These are phyloP conservation scores for Pleurotus ostreatus DNA, from an alignment of 768 basidiomycete genomes.

Conservation along the genomic window DNA sequence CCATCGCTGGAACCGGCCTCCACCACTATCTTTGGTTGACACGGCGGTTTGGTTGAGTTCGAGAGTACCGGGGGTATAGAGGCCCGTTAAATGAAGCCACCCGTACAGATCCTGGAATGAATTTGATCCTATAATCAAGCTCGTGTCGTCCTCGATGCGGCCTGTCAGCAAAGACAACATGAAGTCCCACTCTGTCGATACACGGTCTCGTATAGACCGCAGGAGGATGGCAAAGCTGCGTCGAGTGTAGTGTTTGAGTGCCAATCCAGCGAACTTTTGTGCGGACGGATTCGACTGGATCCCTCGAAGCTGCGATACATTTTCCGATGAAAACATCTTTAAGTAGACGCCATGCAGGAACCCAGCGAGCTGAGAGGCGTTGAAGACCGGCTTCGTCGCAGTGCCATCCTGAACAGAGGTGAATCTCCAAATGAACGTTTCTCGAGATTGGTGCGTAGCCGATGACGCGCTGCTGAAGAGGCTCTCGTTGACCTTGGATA, in stretches of 20 bases:
- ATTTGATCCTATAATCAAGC: conserved; percentile 19
- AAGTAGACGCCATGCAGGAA: conserved; percentile 40
- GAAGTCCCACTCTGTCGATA: conserved; percentile 36
- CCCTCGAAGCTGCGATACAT: conserved; percentile 13
- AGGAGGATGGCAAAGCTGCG: conserved; percentile 45
- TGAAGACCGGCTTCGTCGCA: conserved; percentile 15
- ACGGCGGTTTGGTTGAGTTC: neutral
- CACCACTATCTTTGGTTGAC: conserved; percentile 12
- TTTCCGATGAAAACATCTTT: conserved; percentile 40
- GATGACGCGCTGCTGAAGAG: conserved; percentile 11
- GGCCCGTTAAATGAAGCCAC: conserved; percentile 36
- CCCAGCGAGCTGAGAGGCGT: conserved; percentile 28
- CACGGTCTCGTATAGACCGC: conserved; percentile 30
- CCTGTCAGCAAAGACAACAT: conserved; percentile 31
- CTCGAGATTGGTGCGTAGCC: conserved; percentile 26
- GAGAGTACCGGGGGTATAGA: conserved; percentile 25
- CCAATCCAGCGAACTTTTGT: conserved; percentile 12
- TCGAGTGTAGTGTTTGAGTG: conserved; percentile 41
- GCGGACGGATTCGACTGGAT: conserved; percentile 7
- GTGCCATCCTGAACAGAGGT: conserved; percentile 5
- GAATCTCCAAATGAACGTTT: conserved; percentile 35
- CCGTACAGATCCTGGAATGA: conserved; percentile 45
- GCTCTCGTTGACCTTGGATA: conserved; percentile 37
- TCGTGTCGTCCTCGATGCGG: conserved; percentile 19
- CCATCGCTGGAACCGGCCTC: conserved; percentile 24